Evolutionary conservation across 768 basidiomycete genomes (phyloP).

Genomic region (Agrocybe pediades): DNA sequence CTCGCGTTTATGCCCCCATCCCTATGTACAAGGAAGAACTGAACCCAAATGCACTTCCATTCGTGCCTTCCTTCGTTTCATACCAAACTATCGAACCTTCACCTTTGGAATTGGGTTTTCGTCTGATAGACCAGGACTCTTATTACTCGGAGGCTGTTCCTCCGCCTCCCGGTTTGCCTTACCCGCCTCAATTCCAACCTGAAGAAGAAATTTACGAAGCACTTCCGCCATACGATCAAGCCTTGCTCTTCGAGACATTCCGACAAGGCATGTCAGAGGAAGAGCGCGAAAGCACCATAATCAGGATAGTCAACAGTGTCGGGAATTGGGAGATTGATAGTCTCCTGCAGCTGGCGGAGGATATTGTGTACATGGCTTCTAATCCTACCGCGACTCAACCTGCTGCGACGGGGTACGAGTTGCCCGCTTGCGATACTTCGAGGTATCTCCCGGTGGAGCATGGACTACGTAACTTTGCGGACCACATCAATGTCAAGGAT

Average conservation of each 20-base stretch:
- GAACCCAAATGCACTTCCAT: constrained; percentile 17
- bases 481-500: neutral
- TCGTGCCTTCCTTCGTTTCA: constrained; percentile 10
- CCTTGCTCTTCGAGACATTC: constrained; percentile 3
- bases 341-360: neutral
- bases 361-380: neutral
- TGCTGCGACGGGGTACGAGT: neutral
- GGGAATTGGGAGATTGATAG: constrained; percentile 16
- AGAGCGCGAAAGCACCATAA: constrained; percentile 6
- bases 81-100: constrained; percentile 4
- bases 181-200: neutral
- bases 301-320: constrained; percentile 7
- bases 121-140: neutral
- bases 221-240: constrained; percentile 6
- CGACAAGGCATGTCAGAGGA: constrained; percentile 3
- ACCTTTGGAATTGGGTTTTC: constrained; percentile 6
- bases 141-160: constrained; percentile 1
- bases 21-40: constrained; percentile 9
- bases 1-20: neutral
- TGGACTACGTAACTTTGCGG: neutral
- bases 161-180: constrained; percentile 8
- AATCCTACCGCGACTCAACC: neutral
- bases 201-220: neutral
- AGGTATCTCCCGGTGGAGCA: constrained; percentile 2
- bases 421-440: neutral